Evolutionary conservation across 2,329 filamentous ascomycete species (phyloP), one percentile per base, ranked within the genome.

Genomic region (Phaeosphaeriaceae sp.): DNA sequence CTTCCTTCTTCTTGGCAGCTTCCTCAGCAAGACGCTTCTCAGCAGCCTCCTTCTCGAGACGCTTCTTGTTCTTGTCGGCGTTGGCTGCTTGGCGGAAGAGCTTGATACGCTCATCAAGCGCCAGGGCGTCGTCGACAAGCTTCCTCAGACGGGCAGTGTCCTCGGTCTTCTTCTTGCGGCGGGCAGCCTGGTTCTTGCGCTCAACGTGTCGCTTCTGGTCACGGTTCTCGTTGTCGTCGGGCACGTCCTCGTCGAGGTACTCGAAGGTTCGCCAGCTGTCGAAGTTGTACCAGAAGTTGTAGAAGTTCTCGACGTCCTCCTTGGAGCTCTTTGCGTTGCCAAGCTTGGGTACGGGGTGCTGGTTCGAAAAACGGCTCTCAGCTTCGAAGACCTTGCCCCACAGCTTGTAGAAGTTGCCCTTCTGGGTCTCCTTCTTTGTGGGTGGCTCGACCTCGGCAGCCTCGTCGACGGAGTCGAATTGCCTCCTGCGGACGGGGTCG

Each of bases 231-330:
- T 95, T 97, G 85, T 99, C 95, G 75, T 99, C 95, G 43, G 95
- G 95, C 28, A 99, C 94, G 77, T 99, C 95, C 84, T 99, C 95
- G 76, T 99, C 95, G 59, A 97, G 91, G 81, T 99, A 99, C 83
- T 99, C 95, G 74, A 99, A 99, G 2, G 91, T 89, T 62, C 95
- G 87, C 95, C 95, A 99, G 80, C 91, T 95, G 86, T 99, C 95
- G 73, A 99, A 97, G 86, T 94, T 96, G 86, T 98, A 99, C 90
- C 92, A 99, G 85, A 98, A 99, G 86, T 99, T 97, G 88, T 99
- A 99, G 81, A 99, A 99, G 54, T 85, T 84, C 77, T 98, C 94
- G 49, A 99, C 95, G 9, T 97, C 90, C 76, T 96, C 92, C 81
- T 94, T 92, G 71, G 88, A 88, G 75, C 91, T 90, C 67, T 96